Evolutionary conservation across 495 filamentous ascomycete genomes (phyloP), one percentile per base, ranked within the genome.

Genomic region (Penicillium egyptiacum): DNA sequence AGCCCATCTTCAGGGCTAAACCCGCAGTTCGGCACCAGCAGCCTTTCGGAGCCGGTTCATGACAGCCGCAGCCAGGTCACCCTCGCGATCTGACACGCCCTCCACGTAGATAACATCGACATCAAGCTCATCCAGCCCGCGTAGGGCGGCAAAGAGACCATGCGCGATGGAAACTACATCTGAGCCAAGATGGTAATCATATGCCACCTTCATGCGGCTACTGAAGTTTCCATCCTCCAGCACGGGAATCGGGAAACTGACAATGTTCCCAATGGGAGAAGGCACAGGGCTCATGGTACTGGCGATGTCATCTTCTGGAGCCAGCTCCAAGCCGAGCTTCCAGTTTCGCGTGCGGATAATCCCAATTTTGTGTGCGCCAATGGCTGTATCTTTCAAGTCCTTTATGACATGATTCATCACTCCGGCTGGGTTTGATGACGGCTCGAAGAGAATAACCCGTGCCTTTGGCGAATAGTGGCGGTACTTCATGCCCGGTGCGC

Each of bases 401-500:
- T 70, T 59, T 19, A 57, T 61, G 1, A 78, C 68, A 19, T 71
- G 76, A 8, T 66, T 67, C 17, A 68, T 51, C 2, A 75, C 61
- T 1, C 66, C 59, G 1, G 73, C 73, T 3, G 63, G 53, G 20
- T 57, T 64, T 0, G 75, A 75, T 4, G 72, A 76, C 28, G 72
- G 51, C 53, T 96, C 89, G 67, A 89, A 94, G 2, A 99, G 77
- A 22, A 96, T 75, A 10, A 99, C 93, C 30, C 80, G 85, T 16
- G 94, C 94, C 65, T 87, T 88, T 0, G 94, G 94, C 20, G 92
- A 95, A 67, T 99, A 99, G 69, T 99, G 94, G 62, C 92, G 88
- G 71, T 99, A 99, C 67, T 99, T 99, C 94, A 99, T 99, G 3
- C 94, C 94, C 9, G 94, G 94, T 3, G 93, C 92, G 53, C 88